phyloP scores from a whole-genome alignment of 495 filamentous ascomycete species.

The Durotheca rogersii region DNA sequence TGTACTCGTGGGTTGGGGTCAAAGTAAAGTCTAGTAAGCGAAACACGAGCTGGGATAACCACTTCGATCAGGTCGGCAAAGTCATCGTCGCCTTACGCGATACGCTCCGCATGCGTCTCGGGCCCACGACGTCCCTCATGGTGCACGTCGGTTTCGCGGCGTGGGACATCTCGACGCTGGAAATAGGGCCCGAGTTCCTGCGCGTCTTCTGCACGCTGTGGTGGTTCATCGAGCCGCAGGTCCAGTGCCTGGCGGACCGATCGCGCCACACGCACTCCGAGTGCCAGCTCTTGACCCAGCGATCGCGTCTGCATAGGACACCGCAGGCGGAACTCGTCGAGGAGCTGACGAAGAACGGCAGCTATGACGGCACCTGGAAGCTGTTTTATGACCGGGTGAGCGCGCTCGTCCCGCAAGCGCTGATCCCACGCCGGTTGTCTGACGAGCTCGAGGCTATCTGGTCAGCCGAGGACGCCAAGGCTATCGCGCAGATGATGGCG shows the following conservation, averaged over 20 bases:
- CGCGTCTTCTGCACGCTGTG: conserved; percentile 14
- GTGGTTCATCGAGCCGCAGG: conserved; percentile 16
- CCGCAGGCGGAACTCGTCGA: not conserved
- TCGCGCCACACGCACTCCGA: not conserved
- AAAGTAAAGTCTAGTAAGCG: conserved; percentile 20
- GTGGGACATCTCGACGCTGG: not conserved
- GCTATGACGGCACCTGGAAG: not conserved
- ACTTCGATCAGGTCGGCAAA: conserved; percentile 12
- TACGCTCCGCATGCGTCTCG: conserved; percentile 6
- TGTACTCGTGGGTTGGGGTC: conserved; percentile 12
- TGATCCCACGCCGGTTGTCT: not conserved
- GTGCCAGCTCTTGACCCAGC: not conserved
- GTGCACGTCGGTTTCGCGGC: conserved; percentile 7
- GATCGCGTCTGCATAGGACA: conserved; percentile 1
- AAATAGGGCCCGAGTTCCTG: not conserved
- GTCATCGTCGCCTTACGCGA: not conserved
- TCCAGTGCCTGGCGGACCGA: conserved; percentile 2
- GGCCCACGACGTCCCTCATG: conserved; percentile 4
- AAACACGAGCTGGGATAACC: not conserved
- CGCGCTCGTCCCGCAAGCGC: not conserved
- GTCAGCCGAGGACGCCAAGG: not conserved
- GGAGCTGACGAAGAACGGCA: not conserved
- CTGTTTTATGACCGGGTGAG: conserved; percentile 1
- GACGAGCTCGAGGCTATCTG: conserved; percentile 9
- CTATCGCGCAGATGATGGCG: conserved; percentile 4